phyloP scores from a whole-genome alignment of 345 rosid genomes.

The Arabis hirsuta region DNA sequence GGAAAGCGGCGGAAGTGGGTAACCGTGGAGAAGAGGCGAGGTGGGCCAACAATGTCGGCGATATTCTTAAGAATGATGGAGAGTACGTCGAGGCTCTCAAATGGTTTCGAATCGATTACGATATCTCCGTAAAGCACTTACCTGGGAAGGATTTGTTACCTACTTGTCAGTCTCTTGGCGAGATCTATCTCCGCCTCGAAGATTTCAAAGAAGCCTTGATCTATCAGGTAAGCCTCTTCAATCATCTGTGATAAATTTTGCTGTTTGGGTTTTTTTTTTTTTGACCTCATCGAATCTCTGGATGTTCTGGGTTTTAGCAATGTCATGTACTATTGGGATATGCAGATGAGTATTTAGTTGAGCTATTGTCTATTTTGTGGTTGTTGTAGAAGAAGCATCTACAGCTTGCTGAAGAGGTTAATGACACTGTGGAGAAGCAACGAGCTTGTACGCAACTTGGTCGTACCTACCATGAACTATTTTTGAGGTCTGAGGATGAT shows the following conservation, averaged over 20 bases:
- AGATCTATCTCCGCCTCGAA: constrained; percentile 72
- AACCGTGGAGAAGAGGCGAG: constrained; percentile 86
- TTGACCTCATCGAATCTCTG: background rate
- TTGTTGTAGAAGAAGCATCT: constrained; percentile 76
- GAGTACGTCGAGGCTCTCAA: constrained; percentile 89
- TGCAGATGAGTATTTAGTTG: background rate
- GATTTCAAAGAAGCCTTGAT: constrained; percentile 67
- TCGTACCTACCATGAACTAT: constrained; percentile 84
- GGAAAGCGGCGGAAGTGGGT: constrained; percentile 68
- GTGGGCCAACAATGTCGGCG: constrained; percentile 90
- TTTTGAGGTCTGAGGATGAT: constrained; percentile 64
- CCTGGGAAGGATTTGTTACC: constrained; percentile 79
- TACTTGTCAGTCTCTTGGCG: constrained; percentile 92
- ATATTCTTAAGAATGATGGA: constrained; percentile 75
- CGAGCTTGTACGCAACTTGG: constrained; percentile 92
- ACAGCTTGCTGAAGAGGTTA: constrained; percentile 75
- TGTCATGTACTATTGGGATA: constrained; percentile 1
- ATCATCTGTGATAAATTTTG: background rate
- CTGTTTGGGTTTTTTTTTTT: background rate
- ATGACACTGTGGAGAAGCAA: constrained; percentile 86
- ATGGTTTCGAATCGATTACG: constrained; percentile 85
- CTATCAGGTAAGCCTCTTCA: constrained; percentile 61
- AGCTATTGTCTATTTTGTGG: background rate
- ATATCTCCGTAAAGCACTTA: constrained; percentile 62
- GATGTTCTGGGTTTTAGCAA: background rate